Evolutionary conservation across 1,139 yeast species (phyloP).

Genomic region (Keqinozyma sinolaborantium): DNA sequence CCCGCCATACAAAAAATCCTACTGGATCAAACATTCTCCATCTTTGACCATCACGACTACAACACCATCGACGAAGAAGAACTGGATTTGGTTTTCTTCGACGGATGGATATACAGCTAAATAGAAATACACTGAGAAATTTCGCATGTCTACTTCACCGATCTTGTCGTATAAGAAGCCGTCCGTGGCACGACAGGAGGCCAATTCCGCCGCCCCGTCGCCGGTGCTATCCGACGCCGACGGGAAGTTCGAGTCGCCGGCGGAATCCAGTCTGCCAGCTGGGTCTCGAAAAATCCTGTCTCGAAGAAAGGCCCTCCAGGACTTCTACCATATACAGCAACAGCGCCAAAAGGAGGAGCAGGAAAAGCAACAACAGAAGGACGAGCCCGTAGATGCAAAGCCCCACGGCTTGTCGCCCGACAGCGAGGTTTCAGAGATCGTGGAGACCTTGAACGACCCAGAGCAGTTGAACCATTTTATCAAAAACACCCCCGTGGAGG

Average conservation of each 20-base stretch:
- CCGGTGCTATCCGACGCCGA: slow-evolving; percentile 2
- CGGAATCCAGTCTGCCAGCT: neutral
- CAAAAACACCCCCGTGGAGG: slow-evolving; percentile 26
- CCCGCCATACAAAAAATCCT: slow-evolving; percentile 5
- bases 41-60: slow-evolving; percentile 34
- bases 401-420: neutral
- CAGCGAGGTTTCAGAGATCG: slow-evolving; percentile 2
- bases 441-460: slow-evolving; percentile 14
- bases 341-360: slow-evolving; percentile 8
- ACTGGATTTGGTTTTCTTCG: slow-evolving; percentile 37
- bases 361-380: slow-evolving; percentile 6
- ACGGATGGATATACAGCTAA: slow-evolving; percentile 34
- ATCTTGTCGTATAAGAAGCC: slow-evolving; percentile 28
- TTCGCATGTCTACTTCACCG: slow-evolving; percentile 11
- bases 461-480: slow-evolving; percentile 31
- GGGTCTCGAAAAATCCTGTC: slow-evolving; percentile 32
- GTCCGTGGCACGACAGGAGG: slow-evolving; percentile 5
- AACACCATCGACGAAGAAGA: slow-evolving; percentile 30
- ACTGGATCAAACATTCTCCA: slow-evolving; percentile 21
- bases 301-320: slow-evolving; percentile 42
- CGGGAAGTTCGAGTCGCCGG: slow-evolving; percentile 1
- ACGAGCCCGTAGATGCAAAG: slow-evolving; percentile 1
- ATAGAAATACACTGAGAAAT: neutral
- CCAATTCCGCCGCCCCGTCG: slow-evolving; percentile 3
- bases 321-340: slow-evolving; percentile 35